phyloP scores from a whole-genome alignment of 768 basidiomycete species.

The Lactarius akahatsu region DNA sequence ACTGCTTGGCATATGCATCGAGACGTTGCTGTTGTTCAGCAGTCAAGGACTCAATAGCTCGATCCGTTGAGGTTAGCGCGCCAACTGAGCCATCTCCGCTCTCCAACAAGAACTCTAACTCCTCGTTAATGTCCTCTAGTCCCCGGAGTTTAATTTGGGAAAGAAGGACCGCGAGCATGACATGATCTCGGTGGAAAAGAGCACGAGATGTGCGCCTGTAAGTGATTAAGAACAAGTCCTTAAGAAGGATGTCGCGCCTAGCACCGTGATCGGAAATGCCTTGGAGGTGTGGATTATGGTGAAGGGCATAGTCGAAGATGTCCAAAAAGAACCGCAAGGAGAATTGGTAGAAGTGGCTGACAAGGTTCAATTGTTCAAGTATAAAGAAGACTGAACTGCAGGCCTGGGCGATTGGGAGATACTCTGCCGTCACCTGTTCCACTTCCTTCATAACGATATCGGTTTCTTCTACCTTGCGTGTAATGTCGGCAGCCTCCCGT shows the following conservation, averaged over 20 bases:
- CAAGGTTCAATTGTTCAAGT: slow-evolving; percentile 86
- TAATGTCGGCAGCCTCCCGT: slow-evolving; percentile 93
- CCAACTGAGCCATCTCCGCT: slow-evolving; percentile 66
- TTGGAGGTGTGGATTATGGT: slow-evolving; percentile 87
- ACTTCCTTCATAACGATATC: slow-evolving; percentile 95
- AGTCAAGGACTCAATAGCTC: slow-evolving; percentile 52
- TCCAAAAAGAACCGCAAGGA: slow-evolving; percentile 97
- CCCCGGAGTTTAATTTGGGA: slow-evolving; percentile 86
- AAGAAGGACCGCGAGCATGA: slow-evolving; percentile 87
- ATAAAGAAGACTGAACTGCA: slow-evolving; percentile 98
- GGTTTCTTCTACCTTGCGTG: slow-evolving; percentile 93
- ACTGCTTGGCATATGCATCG: slow-evolving; percentile 65
- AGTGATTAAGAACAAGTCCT: slow-evolving; percentile 85
- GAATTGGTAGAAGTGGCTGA: slow-evolving; percentile 99
- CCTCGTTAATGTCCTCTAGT: slow-evolving; percentile 75
- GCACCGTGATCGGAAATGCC: slow-evolving; percentile 67
- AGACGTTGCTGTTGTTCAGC: slow-evolving; percentile 70
- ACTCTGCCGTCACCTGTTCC: slow-evolving; percentile 92
- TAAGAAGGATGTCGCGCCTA: slow-evolving; percentile 77
- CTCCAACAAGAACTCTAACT: slow-evolving; percentile 90
- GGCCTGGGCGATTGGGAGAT: slow-evolving; percentile 90
- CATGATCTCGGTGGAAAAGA: slow-evolving; percentile 83
- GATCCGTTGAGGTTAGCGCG: slow-evolving; percentile 38
- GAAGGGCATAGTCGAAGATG: slow-evolving; percentile 93
- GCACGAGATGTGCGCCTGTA: slow-evolving; percentile 90